Evolutionary conservation across 2,329 filamentous ascomycete genomes (phyloP), one percentile per base, ranked within the genome.

Genomic region (Pyrenochaeta sp.): DNA sequence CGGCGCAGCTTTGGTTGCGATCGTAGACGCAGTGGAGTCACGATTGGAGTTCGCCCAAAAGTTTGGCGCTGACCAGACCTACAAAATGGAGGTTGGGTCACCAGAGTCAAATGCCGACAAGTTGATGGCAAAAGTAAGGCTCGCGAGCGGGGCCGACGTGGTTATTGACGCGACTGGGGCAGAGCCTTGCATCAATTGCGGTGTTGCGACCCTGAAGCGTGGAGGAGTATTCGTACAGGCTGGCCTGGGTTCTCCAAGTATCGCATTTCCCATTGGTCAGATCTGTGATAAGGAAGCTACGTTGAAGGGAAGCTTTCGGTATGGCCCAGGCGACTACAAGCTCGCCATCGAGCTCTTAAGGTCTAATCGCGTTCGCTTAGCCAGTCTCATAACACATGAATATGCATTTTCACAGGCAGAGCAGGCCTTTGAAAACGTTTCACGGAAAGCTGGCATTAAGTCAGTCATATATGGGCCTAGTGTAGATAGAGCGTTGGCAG

Each of bases 11-110:
- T 92, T 87, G 72, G 84, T 96, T 8, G 87, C 95, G 24, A 85
- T 85, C 6, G 91, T 95, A 50, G 93, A 97, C 80, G 92, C 96
- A 65, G 86, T 93, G 57, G 84, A 87, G 67, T 80, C 83, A 59
- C 88, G 93, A 77, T 83, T 96, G 50, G 86, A 91, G 54, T 93
- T 96, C 71, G 92, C 92, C 6, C 81, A 79, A 68, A 77, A 78
- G 28, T 64, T 58, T 25, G 61, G 56, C 13, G 64, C 50, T 9
- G 44, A 50, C 15, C 30, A 44, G 19, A 61, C 55, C 15, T 61
- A 62, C 44, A 60, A 55, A 42, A 62, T 67, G 54, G 43, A 51
- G 22, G 39, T 49, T 2, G 15, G 30, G 2, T 47, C 55, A n/a
- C 49, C 53, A 13, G 60, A 57, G n/a, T 19, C 37, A 12, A 65